phyloP scores from a whole-genome alignment of 2,329 filamentous ascomycete species.

The Rhinocladiella mackenziei region DNA sequence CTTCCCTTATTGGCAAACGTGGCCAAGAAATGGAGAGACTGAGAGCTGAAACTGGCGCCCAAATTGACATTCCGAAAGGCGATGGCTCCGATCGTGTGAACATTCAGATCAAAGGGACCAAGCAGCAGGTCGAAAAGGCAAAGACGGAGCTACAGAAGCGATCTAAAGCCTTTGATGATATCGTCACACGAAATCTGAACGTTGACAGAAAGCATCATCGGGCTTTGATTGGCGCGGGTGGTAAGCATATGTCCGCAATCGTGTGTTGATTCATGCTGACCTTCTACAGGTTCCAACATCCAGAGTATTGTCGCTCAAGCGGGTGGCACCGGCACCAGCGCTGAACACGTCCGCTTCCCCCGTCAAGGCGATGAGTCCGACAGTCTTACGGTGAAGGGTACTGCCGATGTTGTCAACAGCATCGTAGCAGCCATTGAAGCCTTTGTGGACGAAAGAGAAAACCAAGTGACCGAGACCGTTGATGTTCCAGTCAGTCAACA shows the following conservation, averaged over 20 bases:
- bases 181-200: conserved; percentile 76
- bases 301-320: conserved; percentile 81
- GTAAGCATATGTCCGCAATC: conserved; percentile 50
- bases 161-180: conserved; percentile 81
- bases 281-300: conserved; percentile 68
- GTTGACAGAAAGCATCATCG: conserved; percentile 95
- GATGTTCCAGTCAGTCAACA: conserved; percentile 90
- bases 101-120: conserved; percentile 88
- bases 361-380: conserved; percentile 79
- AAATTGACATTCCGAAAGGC: conserved; percentile 84
- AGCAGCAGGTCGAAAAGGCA: conserved; percentile 82
- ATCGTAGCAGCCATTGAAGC: conserved; percentile 77
- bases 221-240: conserved; percentile 80
- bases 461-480: conserved; percentile 70
- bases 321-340: conserved; percentile 82
- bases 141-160: conserved; percentile 88
- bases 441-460: conserved; percentile 78
- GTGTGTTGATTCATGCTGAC: conserved; percentile 1
- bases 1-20: conserved; percentile 87
- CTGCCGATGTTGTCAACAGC: conserved; percentile 77
- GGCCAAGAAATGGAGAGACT: conserved; percentile 89
- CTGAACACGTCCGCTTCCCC: conserved; percentile 90
- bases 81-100: conserved; percentile 71
- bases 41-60: conserved; percentile 75
- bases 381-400: conserved; percentile 83